A percentile compares a stretch with the other conserved stretches of the same genome.
Conservation (phyloP, 305 asterid species). For the Fraxinus greggii region DNA sequence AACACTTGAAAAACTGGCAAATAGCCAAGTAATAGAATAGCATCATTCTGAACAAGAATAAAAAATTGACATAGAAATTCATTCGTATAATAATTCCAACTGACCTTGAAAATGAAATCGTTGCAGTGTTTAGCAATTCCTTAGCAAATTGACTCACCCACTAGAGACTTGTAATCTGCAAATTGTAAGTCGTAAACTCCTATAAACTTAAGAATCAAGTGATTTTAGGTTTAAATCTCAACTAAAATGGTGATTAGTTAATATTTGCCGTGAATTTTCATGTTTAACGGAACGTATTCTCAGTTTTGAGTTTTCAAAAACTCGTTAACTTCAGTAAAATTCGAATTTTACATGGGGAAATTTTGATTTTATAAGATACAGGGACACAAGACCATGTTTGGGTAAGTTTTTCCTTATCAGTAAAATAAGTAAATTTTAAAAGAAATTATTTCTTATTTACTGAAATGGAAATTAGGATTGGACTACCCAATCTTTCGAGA, state of each 20-base stretch:
- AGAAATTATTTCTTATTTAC: not conserved
- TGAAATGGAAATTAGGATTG: not conserved
- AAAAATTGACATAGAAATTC: not conserved
- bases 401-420: not conserved
- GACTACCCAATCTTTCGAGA: too few species aligned
- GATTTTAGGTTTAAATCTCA: not conserved
- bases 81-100: not conserved
- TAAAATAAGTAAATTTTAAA: not conserved
- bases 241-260: not conserved
- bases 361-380: not conserved
- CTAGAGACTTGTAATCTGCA: not conserved
- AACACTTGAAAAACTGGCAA: conserved; percentile 11
- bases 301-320: not conserved
- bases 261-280: not conserved
- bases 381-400: not conserved
- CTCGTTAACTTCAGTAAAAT: not conserved
- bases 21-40: not conserved
- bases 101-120: not conserved
- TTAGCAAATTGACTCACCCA: not conserved
- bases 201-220: not conserved
- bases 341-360: not conserved
- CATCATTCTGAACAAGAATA: not conserved
- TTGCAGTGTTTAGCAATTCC: not conserved
- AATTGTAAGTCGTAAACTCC: not conserved
- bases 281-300: not conserved